Evolutionary conservation across 441 rosid species (phyloP).

Genomic region (Euphorbia corollata): DNA sequence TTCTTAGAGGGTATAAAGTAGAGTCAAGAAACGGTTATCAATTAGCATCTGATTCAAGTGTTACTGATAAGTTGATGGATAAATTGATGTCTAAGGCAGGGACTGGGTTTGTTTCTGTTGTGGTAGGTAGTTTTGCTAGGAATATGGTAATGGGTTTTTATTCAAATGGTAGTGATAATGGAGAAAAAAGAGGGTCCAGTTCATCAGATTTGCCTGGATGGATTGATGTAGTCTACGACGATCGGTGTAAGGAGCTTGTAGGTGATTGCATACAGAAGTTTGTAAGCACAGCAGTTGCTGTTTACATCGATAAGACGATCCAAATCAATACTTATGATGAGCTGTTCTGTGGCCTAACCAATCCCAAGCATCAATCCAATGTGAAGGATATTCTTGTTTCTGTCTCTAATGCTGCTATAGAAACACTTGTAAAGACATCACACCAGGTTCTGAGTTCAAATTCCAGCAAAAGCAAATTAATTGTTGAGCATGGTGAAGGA

Average conservation of each 20-base stretch:
- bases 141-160: slow-evolving; percentile 74
- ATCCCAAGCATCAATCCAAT: slow-evolving; percentile 60
- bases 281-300: slow-evolving; percentile 64
- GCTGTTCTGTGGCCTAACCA: slow-evolving; percentile 67
- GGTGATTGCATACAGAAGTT: slow-evolving; percentile 73
- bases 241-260: slow-evolving; percentile 54
- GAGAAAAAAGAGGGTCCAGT: slow-evolving; percentile 18
- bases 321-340: slow-evolving; percentile 69
- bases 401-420: slow-evolving; percentile 63
- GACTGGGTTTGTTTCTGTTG: slow-evolving; percentile 66
- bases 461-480: slow-evolving; percentile 10
- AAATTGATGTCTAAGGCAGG: slow-evolving; percentile 59
- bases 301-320: slow-evolving; percentile 82
- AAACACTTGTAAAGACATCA: slow-evolving; percentile 67
- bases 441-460: slow-evolving; percentile 47
- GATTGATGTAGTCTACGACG: slow-evolving; percentile 47
- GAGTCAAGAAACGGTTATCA: slow-evolving; percentile 20
- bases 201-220: slow-evolving; percentile 40
- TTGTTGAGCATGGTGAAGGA: slow-evolving; percentile 32
- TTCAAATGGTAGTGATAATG: slow-evolving; percentile 25
- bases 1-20: slow-evolving; percentile 45
- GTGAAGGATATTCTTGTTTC: slow-evolving; percentile 65
- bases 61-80: slow-evolving; percentile 55
- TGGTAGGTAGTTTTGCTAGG: slow-evolving; percentile 83
- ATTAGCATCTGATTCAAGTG: slow-evolving; percentile 23